Percentiles rank a stretch among this genome's conserved stretches.
Evolutionary conservation across 306 rosid species (phyloP).

Genomic region (Prunus mira): DNA sequence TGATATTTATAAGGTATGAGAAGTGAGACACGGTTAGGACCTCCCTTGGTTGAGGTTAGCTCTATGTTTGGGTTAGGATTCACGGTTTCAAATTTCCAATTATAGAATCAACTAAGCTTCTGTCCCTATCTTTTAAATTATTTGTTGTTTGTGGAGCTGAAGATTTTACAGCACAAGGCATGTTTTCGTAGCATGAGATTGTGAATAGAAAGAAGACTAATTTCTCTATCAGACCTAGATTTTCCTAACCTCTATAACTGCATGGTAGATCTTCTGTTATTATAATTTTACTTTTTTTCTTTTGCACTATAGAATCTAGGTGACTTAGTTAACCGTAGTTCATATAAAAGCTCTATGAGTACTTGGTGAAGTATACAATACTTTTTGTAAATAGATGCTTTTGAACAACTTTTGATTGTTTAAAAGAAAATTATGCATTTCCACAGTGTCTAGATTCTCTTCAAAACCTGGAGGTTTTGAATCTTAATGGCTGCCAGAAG

Average conservation of each 20-base stretch:
- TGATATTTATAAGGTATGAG: background rate
- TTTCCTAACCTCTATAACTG: background rate
- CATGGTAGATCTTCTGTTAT: background rate
- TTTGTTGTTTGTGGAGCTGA: background rate
- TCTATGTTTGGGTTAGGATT: background rate
- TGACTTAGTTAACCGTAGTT: background rate
- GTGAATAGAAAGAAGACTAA: background rate
- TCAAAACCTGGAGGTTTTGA: conserved; percentile 60
- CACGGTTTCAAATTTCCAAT: background rate
- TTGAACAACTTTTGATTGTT: background rate
- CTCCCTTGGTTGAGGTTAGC: background rate
- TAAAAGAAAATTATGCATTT: conserved; percentile 9
- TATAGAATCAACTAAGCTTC: background rate
- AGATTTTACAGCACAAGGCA: background rate
- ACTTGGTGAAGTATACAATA: background rate
- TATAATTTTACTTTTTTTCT: background rate
- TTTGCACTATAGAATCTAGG: background rate
- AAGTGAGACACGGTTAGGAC: background rate
- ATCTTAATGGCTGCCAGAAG: conserved; percentile 87
- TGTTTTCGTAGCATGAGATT: background rate
- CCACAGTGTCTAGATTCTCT: conserved; percentile 65
- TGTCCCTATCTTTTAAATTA: background rate
- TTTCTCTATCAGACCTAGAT: background rate
- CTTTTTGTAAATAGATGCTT: background rate
- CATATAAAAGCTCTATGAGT: background rate